phyloP scores from a whole-genome alignment of 2,329 filamentous ascomycete species.

The Coniella vitis region DNA sequence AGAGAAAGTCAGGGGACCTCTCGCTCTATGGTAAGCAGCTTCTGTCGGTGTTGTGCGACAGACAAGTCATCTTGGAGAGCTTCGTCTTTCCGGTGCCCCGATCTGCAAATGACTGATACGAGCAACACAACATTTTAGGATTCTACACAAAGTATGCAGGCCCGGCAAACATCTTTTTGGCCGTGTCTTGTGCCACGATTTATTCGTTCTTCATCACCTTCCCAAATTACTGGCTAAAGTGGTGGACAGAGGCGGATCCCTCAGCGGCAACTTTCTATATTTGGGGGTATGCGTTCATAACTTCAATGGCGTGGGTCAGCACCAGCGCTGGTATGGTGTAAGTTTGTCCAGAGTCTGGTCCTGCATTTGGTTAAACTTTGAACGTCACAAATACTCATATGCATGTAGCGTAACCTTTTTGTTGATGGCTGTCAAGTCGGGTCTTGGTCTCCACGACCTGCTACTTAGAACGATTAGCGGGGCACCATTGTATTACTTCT shows the following conservation, averaged over 20 bases:
- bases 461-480: constrained; percentile 28
- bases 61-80: no score
- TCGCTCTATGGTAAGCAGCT: neutral
- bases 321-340: constrained; percentile 29
- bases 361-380: no score
- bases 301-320: constrained; percentile 28
- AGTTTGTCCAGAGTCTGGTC: neutral
- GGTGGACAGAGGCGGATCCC: constrained; percentile 29
- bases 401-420: constrained; percentile 25
- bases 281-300: constrained; percentile 28
- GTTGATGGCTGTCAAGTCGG: constrained; percentile 31
- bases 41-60: no score
- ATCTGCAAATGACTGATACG: neutral
- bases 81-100: neutral
- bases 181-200: constrained; percentile 20
- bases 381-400: neutral
- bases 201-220: constrained; percentile 30
- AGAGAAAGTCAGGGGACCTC: neutral
- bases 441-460: constrained; percentile 24
- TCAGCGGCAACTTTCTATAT: constrained; percentile 26
- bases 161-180: constrained; percentile 22
- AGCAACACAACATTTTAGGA: constrained; percentile 27
- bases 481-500: constrained; percentile 35
- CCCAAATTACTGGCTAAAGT: constrained; percentile 32
- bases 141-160: constrained; percentile 32